phyloP scores from a whole-genome alignment of 257 asterid genomes.

The Fraxinus quadrangulata region DNA sequence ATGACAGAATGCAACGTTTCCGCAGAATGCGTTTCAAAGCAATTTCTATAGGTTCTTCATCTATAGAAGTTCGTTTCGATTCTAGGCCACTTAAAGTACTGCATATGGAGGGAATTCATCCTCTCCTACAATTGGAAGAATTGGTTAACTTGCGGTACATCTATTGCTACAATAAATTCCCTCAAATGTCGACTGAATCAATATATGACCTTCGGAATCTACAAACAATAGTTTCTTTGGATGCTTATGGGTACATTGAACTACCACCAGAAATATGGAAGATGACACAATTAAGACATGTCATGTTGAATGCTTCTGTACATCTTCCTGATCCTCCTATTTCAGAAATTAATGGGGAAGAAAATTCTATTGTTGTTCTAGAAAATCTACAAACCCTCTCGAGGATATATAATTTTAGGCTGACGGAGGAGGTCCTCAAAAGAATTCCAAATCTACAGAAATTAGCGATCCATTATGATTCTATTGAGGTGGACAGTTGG shows the following conservation, averaged over 20 bases:
- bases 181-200: no score
- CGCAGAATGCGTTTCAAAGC: no score
- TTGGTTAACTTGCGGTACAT: no score
- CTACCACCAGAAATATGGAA: not conserved
- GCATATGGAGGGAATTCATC: no score
- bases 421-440: not conserved
- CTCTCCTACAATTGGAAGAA: rapidly evolving
- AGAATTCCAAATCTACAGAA: not conserved
- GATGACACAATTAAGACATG: not conserved
- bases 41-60: no score
- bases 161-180: no score
- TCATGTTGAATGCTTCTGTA: not conserved
- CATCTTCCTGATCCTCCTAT: not conserved
- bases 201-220: not conserved
- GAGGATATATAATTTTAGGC: not conserved
- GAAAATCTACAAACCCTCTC: not conserved
- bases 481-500: no score
- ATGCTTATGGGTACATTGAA: not conserved
- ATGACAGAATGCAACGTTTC: no score
- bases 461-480: not conserved
- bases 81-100: no score
- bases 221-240: not conserved
- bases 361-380: not conserved
- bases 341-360: not conserved
- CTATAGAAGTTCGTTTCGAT: no score